These are phyloP conservation scores for Fraxinus pennsylvanica DNA, from an alignment of 257 asterid genomes.

Conservation along the genomic window DNA sequence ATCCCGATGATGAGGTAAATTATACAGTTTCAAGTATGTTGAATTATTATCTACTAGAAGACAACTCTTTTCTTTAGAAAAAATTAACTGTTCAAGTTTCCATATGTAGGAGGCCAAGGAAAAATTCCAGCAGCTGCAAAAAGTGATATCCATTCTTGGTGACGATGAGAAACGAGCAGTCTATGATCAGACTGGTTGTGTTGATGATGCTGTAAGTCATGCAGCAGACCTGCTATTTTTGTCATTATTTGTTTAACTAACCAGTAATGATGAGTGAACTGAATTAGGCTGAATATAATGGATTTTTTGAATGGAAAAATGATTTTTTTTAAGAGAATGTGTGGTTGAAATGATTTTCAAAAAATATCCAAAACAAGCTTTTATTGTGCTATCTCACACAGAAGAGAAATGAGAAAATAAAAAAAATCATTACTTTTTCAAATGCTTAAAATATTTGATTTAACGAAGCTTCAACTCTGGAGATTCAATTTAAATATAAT, in stretches of 20 bases:
- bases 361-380: no score
- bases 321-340: no score
- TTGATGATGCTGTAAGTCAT: constrained; percentile 89
- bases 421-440: no score
- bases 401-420: background rate
- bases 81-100: constrained; percentile 14
- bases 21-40: constrained; percentile 5
- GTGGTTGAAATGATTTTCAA: no score
- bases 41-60: background rate
- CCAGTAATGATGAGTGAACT: background rate
- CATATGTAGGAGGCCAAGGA: constrained; percentile 81
- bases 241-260: background rate
- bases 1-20: constrained; percentile 80
- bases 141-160: constrained; percentile 85
- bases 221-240: constrained; percentile 4
- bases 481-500: background rate
- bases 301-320: background rate
- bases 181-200: constrained; percentile 94
- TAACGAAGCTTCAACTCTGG: background rate
- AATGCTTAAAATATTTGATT: background rate
- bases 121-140: constrained; percentile 93
- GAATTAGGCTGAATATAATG: background rate
- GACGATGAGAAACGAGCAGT: constrained; percentile 92
- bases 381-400: background rate
- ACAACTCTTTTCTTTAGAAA: background rate